Conservation (phyloP, 176 grass and related monocot species). For the Aegilops tauschii region DNA sequence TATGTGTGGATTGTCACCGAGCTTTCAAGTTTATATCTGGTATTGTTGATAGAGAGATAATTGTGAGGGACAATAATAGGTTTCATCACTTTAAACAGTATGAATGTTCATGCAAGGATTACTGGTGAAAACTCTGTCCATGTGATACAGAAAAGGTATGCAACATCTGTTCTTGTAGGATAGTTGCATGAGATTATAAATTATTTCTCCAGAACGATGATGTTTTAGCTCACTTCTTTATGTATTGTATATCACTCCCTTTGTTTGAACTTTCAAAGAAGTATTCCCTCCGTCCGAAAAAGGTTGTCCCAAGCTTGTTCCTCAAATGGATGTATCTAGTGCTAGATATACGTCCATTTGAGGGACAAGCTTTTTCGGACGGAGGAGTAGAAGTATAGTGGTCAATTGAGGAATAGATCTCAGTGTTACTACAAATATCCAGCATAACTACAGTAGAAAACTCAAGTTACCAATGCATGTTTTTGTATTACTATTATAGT, state of each 20-base stretch:
- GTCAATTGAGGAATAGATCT: not conserved
- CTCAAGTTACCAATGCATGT: not conserved
- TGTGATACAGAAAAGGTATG: constrained; percentile 21
- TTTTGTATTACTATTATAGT: not conserved
- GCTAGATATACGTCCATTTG: too few relatives aligned
- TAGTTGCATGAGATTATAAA: not conserved
- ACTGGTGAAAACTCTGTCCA: constrained; percentile 55
- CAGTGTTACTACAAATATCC: not conserved
- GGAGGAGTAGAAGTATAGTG: not conserved
- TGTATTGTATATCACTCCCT: not conserved
- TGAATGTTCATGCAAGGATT: constrained; percentile 76
- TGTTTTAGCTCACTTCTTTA: not conserved
- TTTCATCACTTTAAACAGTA: constrained; percentile 84
- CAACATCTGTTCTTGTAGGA: constrained; percentile 1
- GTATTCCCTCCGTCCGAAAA: not conserved
- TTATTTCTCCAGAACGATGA: not conserved
- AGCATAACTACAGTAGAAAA: not conserved
- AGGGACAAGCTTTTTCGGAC: too few relatives aligned
- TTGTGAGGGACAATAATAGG: constrained; percentile 81
- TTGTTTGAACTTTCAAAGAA: not conserved
- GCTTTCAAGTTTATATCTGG: constrained; percentile 85
- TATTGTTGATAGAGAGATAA: constrained; percentile 66
- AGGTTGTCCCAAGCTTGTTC: too few relatives aligned
- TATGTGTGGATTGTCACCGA: constrained; percentile 73
- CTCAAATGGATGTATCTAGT: too few relatives aligned